These are phyloP conservation scores for Phytopythium boreale DNA, from an alignment of 352 stramenopile genomes.

Conservation along the genomic window DNA sequence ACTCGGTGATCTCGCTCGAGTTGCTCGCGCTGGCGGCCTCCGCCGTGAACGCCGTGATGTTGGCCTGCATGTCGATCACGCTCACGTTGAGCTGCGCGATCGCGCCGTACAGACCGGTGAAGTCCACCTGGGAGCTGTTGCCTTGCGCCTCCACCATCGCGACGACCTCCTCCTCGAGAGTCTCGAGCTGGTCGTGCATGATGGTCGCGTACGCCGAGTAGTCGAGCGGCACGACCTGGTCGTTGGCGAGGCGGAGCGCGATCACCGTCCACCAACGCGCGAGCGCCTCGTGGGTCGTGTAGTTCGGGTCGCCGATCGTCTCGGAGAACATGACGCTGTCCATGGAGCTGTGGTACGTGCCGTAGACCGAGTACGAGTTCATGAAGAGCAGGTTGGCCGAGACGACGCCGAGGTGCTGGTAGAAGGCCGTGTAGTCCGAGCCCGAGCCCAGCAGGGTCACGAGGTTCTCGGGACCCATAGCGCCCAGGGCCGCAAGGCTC, in stretches of 20 bases:
- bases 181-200: conserved; percentile 22
- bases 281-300: conserved; percentile 28
- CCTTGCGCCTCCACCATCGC: not conserved
- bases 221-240: conserved; percentile 29
- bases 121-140: conserved; percentile 16
- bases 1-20: conserved; percentile 5
- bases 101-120: conserved; percentile 14
- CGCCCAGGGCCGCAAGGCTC: not conserved
- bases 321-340: conserved; percentile 62
- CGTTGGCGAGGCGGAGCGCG: conserved; percentile 32
- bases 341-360: conserved; percentile 72
- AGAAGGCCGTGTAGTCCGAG: conserved; percentile 64
- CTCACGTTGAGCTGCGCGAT: conserved; percentile 20
- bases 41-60: conserved; percentile 7
- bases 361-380: conserved; percentile 27
- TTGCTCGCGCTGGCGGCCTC: conserved; percentile 9
- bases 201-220: conserved; percentile 23
- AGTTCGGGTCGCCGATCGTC: conserved; percentile 40
- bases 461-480: conserved; percentile 22
- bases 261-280: conserved; percentile 41
- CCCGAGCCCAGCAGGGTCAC: conserved; percentile 41
- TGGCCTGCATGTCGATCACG: conserved; percentile 11
- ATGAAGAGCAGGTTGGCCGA: conserved; percentile 55
- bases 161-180: conserved; percentile 7
- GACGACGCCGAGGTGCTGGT: conserved; percentile 70